Conservation (phyloP, 2,329 filamentous ascomycete genomes). For the Aspergillus flavus region DNA sequence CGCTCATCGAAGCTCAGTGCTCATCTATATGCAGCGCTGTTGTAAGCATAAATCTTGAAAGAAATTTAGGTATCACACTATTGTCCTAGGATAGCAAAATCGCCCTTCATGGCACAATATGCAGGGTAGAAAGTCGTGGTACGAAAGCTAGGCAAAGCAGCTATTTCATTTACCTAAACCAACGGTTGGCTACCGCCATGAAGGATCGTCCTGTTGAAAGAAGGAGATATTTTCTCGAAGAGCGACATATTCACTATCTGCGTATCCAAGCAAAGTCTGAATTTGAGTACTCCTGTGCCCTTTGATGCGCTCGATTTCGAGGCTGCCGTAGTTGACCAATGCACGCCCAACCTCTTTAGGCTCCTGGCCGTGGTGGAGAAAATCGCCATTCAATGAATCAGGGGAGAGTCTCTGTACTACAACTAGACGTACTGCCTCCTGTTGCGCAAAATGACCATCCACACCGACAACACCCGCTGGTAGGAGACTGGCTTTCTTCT, state of each 20-base stretch:
- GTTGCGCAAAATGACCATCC: constrained; percentile 83
- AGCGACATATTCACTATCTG: constrained; percentile 92
- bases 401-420: constrained; percentile 67
- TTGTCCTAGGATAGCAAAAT: neutral
- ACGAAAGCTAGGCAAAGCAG: neutral
- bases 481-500: constrained; percentile 81
- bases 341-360: constrained; percentile 80
- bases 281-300: constrained; percentile 84
- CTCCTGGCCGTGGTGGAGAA: constrained; percentile 39
- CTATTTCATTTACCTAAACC: neutral
- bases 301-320: constrained; percentile 81
- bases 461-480: constrained; percentile 90
- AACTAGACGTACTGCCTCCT: constrained; percentile 86
- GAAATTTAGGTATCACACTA: neutral
- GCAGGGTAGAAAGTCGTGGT: too few relatives aligned
- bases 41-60: constrained; percentile 1
- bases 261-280: constrained; percentile 77
- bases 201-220: constrained; percentile 45
- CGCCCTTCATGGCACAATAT: neutral
- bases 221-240: constrained; percentile 86
- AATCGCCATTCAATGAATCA: constrained; percentile 44
- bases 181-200: constrained; percentile 5
- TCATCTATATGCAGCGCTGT: neutral
- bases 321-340: constrained; percentile 88
- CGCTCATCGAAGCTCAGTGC: neutral